A percentile compares a stretch with the other conserved stretches of the same genome.
phyloP scores from a whole-genome alignment of 1,284 basidiomycete genomes.

The Amylostereum areolatum region DNA sequence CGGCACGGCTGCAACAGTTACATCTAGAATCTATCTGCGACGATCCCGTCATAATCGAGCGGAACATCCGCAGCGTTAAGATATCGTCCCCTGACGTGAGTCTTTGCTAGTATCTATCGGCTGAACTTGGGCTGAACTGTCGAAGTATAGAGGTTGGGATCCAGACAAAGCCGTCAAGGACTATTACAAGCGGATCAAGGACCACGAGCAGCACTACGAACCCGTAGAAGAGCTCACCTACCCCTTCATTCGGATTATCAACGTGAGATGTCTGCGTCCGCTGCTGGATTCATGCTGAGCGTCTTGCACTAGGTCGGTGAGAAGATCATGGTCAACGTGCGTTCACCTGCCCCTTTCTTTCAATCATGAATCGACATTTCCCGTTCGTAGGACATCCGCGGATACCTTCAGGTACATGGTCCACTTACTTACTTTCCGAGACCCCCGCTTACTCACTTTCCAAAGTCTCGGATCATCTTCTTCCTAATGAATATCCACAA shows the following conservation, averaged over 20 bases:
- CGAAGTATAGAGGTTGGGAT: conserved; percentile 88
- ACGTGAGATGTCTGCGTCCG: conserved; percentile 44
- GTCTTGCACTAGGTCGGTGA: conserved; percentile 67
- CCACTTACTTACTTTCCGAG: neutral
- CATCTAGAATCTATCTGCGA: conserved; percentile 77
- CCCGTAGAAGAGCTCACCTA: conserved; percentile 80
- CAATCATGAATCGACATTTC: neutral
- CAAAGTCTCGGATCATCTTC: conserved; percentile 87
- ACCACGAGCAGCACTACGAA: conserved; percentile 87
- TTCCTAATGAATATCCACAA: conserved; percentile 99
- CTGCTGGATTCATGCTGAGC: neutral
- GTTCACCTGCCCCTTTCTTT: conserved; percentile 21
- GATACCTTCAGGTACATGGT: conserved; percentile 66
- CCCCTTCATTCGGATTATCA: conserved; percentile 95
- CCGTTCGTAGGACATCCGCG: conserved; percentile 72
- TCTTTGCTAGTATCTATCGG: conserved; percentile 13
- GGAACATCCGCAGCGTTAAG: conserved; percentile 95
- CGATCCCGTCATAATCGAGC: conserved; percentile 87
- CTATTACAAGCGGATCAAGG: conserved; percentile 85
- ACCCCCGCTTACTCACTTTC: conserved; percentile 6
- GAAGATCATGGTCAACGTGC: conserved; percentile 85
- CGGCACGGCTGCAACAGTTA: neutral
- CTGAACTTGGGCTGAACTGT: conserved; percentile 1
- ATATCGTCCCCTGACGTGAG: conserved; percentile 94
- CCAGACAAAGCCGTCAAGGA: conserved; percentile 88